phyloP scores from a whole-genome alignment of 164 flowering plant genomes.

The Cinnamomum chago region DNA sequence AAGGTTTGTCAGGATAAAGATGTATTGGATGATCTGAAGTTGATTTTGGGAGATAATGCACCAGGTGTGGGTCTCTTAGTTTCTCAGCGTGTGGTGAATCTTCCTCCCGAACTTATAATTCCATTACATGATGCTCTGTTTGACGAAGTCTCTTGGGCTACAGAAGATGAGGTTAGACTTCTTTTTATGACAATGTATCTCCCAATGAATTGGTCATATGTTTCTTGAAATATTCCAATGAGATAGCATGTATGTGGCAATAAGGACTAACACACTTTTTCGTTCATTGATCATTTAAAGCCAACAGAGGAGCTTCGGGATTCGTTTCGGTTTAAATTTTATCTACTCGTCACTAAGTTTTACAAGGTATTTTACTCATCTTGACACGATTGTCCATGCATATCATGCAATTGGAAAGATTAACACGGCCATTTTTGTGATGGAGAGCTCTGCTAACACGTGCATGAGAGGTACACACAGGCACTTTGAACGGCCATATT shows the following conservation, averaged over 20 bases:
- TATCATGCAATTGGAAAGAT: no score
- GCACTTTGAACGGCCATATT: no score
- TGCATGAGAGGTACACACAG: no score
- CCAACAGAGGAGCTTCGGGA: constrained; percentile 69
- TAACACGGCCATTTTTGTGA: no score
- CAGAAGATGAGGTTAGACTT: constrained; percentile 80
- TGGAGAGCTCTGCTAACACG: no score
- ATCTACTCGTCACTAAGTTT: constrained; percentile 51
- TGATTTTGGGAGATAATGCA: constrained; percentile 52
- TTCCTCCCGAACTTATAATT: constrained; percentile 85
- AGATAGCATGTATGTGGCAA: not conserved
- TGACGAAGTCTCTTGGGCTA: constrained; percentile 91
- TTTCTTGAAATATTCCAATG: not conserved
- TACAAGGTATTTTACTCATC: constrained; percentile 49
- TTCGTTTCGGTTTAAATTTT: constrained; percentile 63
- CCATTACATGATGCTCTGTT: constrained; percentile 85
- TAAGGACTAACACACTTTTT: not conserved
- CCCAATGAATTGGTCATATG: not conserved
- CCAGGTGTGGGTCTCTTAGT: constrained; percentile 67
- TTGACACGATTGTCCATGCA: not conserved
- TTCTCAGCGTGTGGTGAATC: constrained; percentile 75
- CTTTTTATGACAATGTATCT: not conserved
- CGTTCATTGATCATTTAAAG: constrained; percentile 30
- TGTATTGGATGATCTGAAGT: constrained; percentile 26
- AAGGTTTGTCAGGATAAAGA: constrained; percentile 42